Conservation (phyloP, 768 basidiomycete genomes). For the Strobilomyces dryophilus region DNA sequence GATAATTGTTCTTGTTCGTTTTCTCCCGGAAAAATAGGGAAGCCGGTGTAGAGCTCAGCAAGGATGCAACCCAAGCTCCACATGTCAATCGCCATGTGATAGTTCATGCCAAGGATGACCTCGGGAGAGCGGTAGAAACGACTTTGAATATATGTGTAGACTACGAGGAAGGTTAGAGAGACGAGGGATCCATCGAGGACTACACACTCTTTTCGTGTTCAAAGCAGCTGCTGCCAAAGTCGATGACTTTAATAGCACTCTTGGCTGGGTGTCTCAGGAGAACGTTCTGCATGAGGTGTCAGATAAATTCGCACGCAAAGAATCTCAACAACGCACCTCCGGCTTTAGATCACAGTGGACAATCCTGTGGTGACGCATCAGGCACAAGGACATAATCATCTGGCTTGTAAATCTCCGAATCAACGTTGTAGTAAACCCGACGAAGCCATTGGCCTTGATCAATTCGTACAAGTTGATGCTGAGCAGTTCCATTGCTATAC, state of each 20-base stretch:
- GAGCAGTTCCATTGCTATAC: constrained; percentile 96
- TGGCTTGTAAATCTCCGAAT: constrained; percentile 96
- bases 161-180: constrained; percentile 38
- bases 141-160: constrained; percentile 99
- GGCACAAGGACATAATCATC: constrained; percentile 85
- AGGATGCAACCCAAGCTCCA: constrained; percentile 99
- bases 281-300: constrained; percentile 64
- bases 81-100: constrained; percentile 99
- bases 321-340: constrained; percentile 56
- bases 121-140: constrained; percentile 99
- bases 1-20: constrained; percentile 98
- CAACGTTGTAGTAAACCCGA: constrained; percentile 93
- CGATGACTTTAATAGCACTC: constrained; percentile 96
- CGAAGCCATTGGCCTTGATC: constrained; percentile 98
- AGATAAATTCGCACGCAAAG: not conserved
- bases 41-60: constrained; percentile 95
- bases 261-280: constrained; percentile 91
- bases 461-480: constrained; percentile 99
- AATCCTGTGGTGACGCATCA: constrained; percentile 96
- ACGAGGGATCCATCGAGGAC: not conserved
- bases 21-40: constrained; percentile 98
- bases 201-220: constrained; percentile 95
- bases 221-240: constrained; percentile 97
- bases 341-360: constrained; percentile 99
- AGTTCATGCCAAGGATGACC: constrained; percentile 98